A percentile compares a stretch with the other conserved stretches of the same genome.
phyloP scores from a whole-genome alignment of 2,329 filamentous ascomycete genomes.

The Pseudomassariella vexata region DNA sequence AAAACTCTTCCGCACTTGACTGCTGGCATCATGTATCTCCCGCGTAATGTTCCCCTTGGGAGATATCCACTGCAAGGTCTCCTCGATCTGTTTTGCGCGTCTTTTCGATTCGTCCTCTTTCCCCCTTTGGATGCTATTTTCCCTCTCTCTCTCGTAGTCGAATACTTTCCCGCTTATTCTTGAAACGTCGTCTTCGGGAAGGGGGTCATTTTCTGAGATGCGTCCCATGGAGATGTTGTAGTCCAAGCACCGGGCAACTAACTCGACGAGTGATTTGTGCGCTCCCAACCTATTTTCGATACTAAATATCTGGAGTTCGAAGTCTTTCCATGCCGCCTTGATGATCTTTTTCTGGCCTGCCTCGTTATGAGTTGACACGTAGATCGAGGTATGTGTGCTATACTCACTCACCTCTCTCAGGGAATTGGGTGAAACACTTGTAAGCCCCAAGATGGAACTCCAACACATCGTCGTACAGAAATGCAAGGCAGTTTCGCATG shows the following conservation, averaged over 20 bases:
- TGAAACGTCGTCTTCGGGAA: background rate
- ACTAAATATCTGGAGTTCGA: slow-evolving; percentile 5
- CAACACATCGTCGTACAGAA: slow-evolving; percentile 17
- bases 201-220: background rate
- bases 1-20: slow-evolving; percentile 6
- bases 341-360: slow-evolving; percentile 10
- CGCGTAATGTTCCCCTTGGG: slow-evolving; percentile 7
- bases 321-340: slow-evolving; percentile 11
- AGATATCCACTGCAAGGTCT: slow-evolving; percentile 13
- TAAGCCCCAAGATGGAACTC: slow-evolving; percentile 13
- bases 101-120: slow-evolving; percentile 2
- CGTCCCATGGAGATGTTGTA: background rate
- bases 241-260: background rate
- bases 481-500: slow-evolving; percentile 12
- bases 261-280: slow-evolving; percentile 7
- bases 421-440: slow-evolving; percentile 9
- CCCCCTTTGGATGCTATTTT: background rate
- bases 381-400: too few species aligned
- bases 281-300: slow-evolving; percentile 5
- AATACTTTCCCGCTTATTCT: background rate
- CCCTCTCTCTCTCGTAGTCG: background rate
- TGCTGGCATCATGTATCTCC: slow-evolving; percentile 8
- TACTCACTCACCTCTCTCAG: slow-evolving; percentile 5
- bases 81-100: slow-evolving; percentile 9
- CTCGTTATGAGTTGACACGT: too few species aligned